A percentile compares a stretch with the other conserved stretches of the same genome.
These are phyloP conservation scores for Endocarpon pusillum DNA, from an alignment of 495 filamentous ascomycete genomes.

Conservation along the genomic window DNA sequence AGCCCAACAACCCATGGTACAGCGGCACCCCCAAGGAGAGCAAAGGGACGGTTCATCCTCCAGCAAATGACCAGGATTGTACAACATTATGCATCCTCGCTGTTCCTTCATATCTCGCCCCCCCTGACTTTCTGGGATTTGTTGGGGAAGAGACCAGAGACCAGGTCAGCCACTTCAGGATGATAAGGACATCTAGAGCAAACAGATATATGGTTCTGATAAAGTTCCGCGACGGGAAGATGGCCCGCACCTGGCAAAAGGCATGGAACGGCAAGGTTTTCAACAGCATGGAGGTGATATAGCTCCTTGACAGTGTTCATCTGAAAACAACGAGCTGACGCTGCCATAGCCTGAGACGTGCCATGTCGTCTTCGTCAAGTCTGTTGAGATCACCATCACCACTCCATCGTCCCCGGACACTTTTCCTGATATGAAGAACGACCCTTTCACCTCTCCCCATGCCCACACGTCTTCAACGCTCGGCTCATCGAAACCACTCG, in stretches of 20 bases:
- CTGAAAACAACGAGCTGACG: not conserved
- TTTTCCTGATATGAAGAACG: slow-evolving; percentile 44
- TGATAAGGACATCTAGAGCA: slow-evolving; percentile 75
- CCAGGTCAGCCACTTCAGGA: slow-evolving; percentile 82
- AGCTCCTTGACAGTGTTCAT: slow-evolving; percentile 1
- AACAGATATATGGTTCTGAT: slow-evolving; percentile 95
- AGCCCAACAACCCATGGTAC: slow-evolving; percentile 6
- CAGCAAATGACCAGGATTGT: slow-evolving; percentile 53
- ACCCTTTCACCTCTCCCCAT: slow-evolving; percentile 38
- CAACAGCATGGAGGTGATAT: slow-evolving; percentile 72
- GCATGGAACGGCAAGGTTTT: slow-evolving; percentile 93
- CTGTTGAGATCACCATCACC: slow-evolving; percentile 58
- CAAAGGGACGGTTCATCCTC: too few species aligned
- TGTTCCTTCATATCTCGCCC: slow-evolving; percentile 83
- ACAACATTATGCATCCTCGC: slow-evolving; percentile 90
- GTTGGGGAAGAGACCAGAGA: slow-evolving; percentile 79
- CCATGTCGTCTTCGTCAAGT: slow-evolving; percentile 89
- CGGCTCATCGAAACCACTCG: slow-evolving; percentile 64
- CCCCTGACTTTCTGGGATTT: slow-evolving; percentile 81
- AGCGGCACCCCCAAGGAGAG: not conserved
- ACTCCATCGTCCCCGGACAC: slow-evolving; percentile 7
- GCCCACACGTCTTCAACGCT: slow-evolving; percentile 18
- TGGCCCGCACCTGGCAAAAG: slow-evolving; percentile 62
- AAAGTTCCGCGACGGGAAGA: slow-evolving; percentile 68
- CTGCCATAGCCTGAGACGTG: slow-evolving; percentile 77